Base-by-base conservation (phyloP, 805 yeast species). In the Candida taoyuanica region DNA sequence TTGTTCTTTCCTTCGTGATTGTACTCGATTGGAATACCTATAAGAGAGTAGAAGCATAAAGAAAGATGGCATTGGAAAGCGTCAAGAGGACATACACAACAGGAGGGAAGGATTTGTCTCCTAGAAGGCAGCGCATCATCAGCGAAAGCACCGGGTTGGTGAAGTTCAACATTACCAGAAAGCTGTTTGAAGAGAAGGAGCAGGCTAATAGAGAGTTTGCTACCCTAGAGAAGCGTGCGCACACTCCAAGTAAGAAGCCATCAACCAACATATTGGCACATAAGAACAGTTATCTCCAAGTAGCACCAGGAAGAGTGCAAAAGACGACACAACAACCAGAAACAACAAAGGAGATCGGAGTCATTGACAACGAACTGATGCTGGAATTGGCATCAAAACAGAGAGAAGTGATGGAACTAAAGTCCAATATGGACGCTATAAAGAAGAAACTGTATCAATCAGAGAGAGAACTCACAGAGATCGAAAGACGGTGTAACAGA, bases 71-170 rank as follows among this genome's bases (percentile, higher is more conserved):
- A n/a, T 17, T 40, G 21, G 43, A 31, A 31, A 19, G 36, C 5
- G 32, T 40, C 17, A 36, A 34, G 32, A 39, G 35, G 28, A 35
- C 31, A 11, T 25, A 26, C 19, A 36, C 30, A 3, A 16, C 30
- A 12, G 21, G 20, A 7, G 24, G 27, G n/a, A 33, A 38, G 33
- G 33, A 33, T 18, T 13, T 23, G 8, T 38, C 46, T 12, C 44
- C 46, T n/a, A 29, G 34, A 13, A 37, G 48, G 28, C 67, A 67
- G 39, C 54, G 78, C 41, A 52, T 72, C 11, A 59, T 70, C 12
- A 71, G 78, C 46, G 73, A 70, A 43, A 60, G 71, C 6, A 74
- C 79, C 0, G 80, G 81, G 0, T 51, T 74, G 26, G 71, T 63
- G 14, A 73, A 70, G 44, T 70, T 73, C 42, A 52, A 51, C 31